Base-by-base conservation (phyloP, 176 grass and related monocot species). In the Oryza longistaminata region DNA sequence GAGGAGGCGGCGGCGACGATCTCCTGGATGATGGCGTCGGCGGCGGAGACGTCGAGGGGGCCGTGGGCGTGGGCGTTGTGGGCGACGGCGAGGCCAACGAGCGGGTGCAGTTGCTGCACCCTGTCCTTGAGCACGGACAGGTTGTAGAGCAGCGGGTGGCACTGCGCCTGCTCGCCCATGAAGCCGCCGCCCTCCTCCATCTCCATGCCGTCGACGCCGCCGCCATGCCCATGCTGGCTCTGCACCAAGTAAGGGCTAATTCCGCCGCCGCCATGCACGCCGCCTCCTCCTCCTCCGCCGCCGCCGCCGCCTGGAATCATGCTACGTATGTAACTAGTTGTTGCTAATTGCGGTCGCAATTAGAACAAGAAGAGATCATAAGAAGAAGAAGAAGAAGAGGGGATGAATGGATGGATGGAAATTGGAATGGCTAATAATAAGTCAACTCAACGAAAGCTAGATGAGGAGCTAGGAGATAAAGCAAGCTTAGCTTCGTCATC, bases 31-130 rank as follows among this genome's bases (percentile, higher is more conserved):
- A 90, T 50, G 29, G 49, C 64, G 64, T 77, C 61, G 15, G 96
- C 93, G 40, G 69, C 71, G 4, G 96, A 77, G 22, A 72, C 85
- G 25, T n/a, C 75, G 13, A 83, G 80, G 42, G 39, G 77, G 1
- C 70, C 66, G 37, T 78, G 46, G 1, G 66, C 66, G 29, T 78
- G 46, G 17, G 64, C 83, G 29, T 71, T 79, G 21, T 87, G 89
- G 7, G 83, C 74, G 27, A 92, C 49, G 3, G 72, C 87, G 31
- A 90, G 10, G 66, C 44, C 81, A 26, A 95, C 91, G 25, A 98
- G 93, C 25, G 81, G 89, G 53, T 98, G 89, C 66, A 98, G 83
- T 88, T 98, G 91, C 31, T 89, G 91, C 71, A 98, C 84, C 82
- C 90, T 95, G 43, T 95, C 89, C 86, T 70, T 95, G 11, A 95